Percentiles rank a stretch among this genome's conserved stretches.
Conservation (phyloP, 2,329 filamentous ascomycete species). For the Thielaviopsis ethacetica region DNA sequence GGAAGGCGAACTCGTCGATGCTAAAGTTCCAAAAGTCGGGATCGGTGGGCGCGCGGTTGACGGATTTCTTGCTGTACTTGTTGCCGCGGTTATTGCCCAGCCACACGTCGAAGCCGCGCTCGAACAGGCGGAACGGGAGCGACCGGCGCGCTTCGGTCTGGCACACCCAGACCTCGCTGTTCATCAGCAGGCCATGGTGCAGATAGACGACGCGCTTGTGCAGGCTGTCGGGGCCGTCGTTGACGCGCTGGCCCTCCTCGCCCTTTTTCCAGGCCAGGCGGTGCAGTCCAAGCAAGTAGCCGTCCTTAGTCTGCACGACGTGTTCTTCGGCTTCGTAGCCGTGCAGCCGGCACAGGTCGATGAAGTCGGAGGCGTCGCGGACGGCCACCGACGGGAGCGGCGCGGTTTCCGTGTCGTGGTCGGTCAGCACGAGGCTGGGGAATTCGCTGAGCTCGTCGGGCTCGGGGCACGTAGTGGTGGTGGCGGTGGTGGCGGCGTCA, state of each 20-base stretch:
- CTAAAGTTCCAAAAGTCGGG: conserved; percentile 90
- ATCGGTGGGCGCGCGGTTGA: conserved; percentile 57
- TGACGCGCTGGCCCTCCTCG: conserved; percentile 65
- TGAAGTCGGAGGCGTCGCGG: conserved; percentile 77
- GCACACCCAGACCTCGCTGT: conserved; percentile 96
- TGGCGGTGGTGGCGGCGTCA: not conserved
- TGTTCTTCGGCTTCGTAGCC: conserved; percentile 94
- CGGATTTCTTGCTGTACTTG: conserved; percentile 96
- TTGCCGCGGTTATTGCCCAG: conserved; percentile 96
- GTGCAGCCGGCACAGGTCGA: conserved; percentile 80
- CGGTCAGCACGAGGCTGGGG: not conserved
- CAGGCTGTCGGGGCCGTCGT: conserved; percentile 48
- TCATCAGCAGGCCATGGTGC: conserved; percentile 95
- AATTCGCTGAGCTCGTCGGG: conserved; percentile 30
- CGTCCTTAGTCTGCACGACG: conserved; percentile 84
- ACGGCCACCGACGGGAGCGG: conserved; percentile 50
- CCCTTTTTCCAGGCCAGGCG: conserved; percentile 69
- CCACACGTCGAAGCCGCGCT: conserved; percentile 92
- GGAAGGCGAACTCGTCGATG: conserved; percentile 94
- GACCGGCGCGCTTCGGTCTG: conserved; percentile 73
- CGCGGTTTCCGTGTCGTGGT: conserved; percentile 29
- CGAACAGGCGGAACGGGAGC: conserved; percentile 75
- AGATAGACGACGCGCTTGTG: conserved; percentile 82
- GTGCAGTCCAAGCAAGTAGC: conserved; percentile 81
- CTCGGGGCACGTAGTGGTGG: not conserved